Base-by-base conservation (phyloP, 2,329 filamentous ascomycete genomes). In the Hymenoscyphus scutula region DNA sequence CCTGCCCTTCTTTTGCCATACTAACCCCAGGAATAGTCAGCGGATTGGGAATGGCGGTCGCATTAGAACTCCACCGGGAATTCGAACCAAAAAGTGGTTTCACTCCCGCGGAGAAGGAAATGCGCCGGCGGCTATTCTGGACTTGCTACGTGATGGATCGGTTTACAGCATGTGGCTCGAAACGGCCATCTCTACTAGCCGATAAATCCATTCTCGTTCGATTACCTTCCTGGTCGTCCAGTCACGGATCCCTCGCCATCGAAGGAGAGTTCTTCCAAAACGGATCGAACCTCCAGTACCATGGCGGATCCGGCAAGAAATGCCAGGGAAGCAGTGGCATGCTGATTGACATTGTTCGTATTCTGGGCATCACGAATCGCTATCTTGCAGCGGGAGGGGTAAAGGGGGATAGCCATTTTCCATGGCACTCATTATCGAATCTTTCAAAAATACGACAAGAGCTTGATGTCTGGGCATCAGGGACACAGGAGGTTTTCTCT, bases 331-430 rank as follows among this genome's bases (percentile, higher is more conserved):
- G 89, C 72, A 89, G 84, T 62, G 89, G 89, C 6, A 89, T 96
- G 84, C 82, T 96, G 32, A 91, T 96, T 68, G 91, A 95, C 71
- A 93, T 96, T 65, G 87, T 87, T 30, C 87, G 91, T 37, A 91
- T 96, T 54, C 81, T 96, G 6, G 91, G 92, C 37, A 88, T 89
- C 64, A 94, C 91, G 1, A 95, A 93, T 71, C 84, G 88, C 64
- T 96, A 96, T 74, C 81, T 96, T 57, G 90, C 91, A 8, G 89
- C 90, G 1, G 92, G 91, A 6, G 92, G 92, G 37, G 90, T 95
- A 61, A 95, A 94, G 76, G 91, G 91, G 32, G 91, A 96, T 72
- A 92, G 91, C 0, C 91, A 96, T 74, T 96, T 96, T 67, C 92
- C 92, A 10, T 96, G 92, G 92, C 91, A 96, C 73, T 87, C 90